Evolutionary conservation across 2,329 filamentous ascomycete species (phyloP).

Genomic region (Microdochium trichocladiopsis): DNA sequence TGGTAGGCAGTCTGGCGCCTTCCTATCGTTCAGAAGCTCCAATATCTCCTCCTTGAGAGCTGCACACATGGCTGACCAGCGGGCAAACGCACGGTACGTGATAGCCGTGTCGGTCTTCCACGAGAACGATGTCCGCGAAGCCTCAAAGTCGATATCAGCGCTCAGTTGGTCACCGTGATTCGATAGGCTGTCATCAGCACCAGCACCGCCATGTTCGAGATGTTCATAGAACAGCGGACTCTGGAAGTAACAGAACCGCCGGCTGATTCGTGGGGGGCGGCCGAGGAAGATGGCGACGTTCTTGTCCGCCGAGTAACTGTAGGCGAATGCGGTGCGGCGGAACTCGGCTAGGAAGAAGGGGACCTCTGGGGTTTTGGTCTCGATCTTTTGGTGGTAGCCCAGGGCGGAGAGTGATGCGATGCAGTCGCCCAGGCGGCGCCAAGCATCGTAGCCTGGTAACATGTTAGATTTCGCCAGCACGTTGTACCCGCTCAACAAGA

Average conservation of each 20-base stretch:
- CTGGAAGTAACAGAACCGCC: conserved; percentile 30
- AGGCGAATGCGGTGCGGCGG: conserved; percentile 29
- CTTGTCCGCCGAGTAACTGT: conserved; percentile 37
- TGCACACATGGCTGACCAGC: conserved; percentile 21
- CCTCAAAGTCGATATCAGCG: neutral
- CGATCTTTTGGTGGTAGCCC: conserved; percentile 35
- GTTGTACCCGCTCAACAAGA: neutral
- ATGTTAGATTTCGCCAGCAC: neutral
- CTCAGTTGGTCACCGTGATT: neutral
- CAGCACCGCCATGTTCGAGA: conserved; percentile 11
- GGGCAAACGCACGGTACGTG: conserved; percentile 12
- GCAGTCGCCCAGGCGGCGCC: conserved; percentile 37
- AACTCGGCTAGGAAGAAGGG: conserved; percentile 32
- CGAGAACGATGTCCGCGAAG: neutral
- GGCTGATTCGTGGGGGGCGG: conserved; percentile 36
- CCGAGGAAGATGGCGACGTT: conserved; percentile 41
- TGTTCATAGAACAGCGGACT: neutral
- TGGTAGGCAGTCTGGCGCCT: conserved; percentile 5
- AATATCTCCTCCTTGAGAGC: conserved; percentile 23
- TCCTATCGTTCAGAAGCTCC: conserved; percentile 15
- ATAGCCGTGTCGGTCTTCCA: conserved; percentile 1
- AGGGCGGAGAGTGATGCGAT: conserved; percentile 36
- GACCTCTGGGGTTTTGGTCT: conserved; percentile 12
- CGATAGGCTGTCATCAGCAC: conserved; percentile 1
- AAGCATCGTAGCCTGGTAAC: conserved; percentile 34